Percentiles rank a stretch among this genome's conserved stretches.
phyloP scores from a whole-genome alignment of 2,329 filamentous ascomycete species.

The Drechslerella stenobrocha region DNA sequence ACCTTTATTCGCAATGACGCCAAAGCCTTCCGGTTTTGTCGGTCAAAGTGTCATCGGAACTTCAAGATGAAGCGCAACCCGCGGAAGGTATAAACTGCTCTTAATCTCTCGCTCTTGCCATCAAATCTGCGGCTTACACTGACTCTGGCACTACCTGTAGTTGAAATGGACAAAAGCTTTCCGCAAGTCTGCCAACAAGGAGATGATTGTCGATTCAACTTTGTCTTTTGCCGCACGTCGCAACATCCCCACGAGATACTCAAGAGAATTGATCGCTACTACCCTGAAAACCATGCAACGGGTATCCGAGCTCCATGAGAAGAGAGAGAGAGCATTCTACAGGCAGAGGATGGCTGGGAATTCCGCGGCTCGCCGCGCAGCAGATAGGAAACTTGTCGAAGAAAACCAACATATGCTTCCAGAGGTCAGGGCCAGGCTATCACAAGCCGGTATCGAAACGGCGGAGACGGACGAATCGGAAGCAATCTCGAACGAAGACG shows the following conservation, averaged over 20 bases:
- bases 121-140: no score
- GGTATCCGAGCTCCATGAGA: slow-evolving; percentile 78
- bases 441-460: slow-evolving; percentile 9
- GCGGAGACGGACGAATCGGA: slow-evolving; percentile 12
- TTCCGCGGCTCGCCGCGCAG: slow-evolving; percentile 75
- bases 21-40: slow-evolving; percentile 69
- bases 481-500: slow-evolving; percentile 17
- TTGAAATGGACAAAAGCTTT: slow-evolving; percentile 97
- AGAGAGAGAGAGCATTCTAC: slow-evolving; percentile 89
- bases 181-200: slow-evolving; percentile 79
- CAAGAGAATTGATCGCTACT: slow-evolving; percentile 83
- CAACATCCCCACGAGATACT: slow-evolving; percentile 93
- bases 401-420: slow-evolving; percentile 92
- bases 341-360: slow-evolving; percentile 91
- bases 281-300: slow-evolving; percentile 92
- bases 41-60: slow-evolving; percentile 68
- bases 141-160: slow-evolving; percentile 55
- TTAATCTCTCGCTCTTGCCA: no score
- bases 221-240: slow-evolving; percentile 88
- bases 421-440: slow-evolving; percentile 46
- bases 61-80: slow-evolving; percentile 53
- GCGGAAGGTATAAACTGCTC: slow-evolving; percentile 25
- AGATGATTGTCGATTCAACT: slow-evolving; percentile 90
- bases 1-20: slow-evolving; percentile 71
- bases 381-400: slow-evolving; percentile 82